phyloP scores from a whole-genome alignment of 768 basidiomycete genomes.

The Mycena epipterygia region DNA sequence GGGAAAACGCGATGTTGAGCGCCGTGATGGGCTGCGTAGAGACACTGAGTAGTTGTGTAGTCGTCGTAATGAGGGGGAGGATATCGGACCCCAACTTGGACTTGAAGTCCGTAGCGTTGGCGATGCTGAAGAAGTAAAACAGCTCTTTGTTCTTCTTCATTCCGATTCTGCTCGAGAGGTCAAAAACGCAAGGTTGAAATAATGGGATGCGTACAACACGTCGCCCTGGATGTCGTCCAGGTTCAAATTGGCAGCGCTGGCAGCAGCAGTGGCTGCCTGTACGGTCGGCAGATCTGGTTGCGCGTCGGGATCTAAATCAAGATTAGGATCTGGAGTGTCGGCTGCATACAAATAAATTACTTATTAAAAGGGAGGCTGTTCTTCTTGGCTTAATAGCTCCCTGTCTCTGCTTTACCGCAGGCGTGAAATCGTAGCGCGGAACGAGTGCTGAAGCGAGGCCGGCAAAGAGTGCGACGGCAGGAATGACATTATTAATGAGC shows the following conservation, averaged over 20 bases:
- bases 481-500: background rate
- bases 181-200: background rate
- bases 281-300: conserved; percentile 16
- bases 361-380: conserved; percentile 14
- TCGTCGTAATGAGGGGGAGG: conserved; percentile 61
- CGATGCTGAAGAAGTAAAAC: conserved; percentile 68
- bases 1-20: conserved; percentile 42
- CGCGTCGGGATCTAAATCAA: conserved; percentile 7
- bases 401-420: conserved; percentile 6
- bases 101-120: conserved; percentile 58
- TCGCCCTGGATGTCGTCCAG: conserved; percentile 64
- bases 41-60: conserved; percentile 55
- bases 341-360: background rate
- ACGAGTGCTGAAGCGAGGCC: conserved; percentile 5
- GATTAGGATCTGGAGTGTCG: background rate
- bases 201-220: conserved; percentile 52
- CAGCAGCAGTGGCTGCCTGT: conserved; percentile 9
- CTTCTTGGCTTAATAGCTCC: conserved; percentile 6
- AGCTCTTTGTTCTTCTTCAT: conserved; percentile 68
- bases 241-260: conserved; percentile 34
- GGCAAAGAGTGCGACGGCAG: conserved; percentile 10
- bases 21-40: conserved; percentile 44
- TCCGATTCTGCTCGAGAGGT: conserved; percentile 54
- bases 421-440: background rate
- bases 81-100: conserved; percentile 53